A percentile compares a stretch with the other conserved stretches of the same genome.
These are phyloP conservation scores for Fraxinus quadrangulata DNA, from an alignment of 257 asterid species.

Conservation along the genomic window DNA sequence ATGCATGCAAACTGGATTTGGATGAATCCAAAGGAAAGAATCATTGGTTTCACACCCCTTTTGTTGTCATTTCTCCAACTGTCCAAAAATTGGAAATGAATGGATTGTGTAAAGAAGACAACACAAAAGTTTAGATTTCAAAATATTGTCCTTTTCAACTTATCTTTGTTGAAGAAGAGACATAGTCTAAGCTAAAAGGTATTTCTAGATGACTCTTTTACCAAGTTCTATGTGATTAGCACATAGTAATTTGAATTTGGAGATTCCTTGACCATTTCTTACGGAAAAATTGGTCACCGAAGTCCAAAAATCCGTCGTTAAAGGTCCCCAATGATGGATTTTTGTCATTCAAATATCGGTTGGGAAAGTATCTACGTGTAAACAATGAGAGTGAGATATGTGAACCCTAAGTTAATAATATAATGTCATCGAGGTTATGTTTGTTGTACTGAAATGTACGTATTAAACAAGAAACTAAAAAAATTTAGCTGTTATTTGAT, in stretches of 20 bases:
- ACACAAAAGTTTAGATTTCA: conserved; percentile 17
- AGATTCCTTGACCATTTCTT: neutral
- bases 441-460: too few relatives aligned
- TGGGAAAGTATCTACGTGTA: neutral
- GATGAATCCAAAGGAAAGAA: neutral
- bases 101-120: conserved; percentile 5
- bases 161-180: conserved; percentile 20
- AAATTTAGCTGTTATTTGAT: too few relatives aligned
- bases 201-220: conserved; percentile 12
- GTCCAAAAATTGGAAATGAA: conserved; percentile 19
- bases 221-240: neutral
- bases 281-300: neutral
- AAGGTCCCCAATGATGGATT: neutral
- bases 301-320: neutral
- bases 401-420: neutral
- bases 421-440: neutral
- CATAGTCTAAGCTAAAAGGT: conserved; percentile 19
- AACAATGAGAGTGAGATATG: neutral
- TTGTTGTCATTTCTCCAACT: neutral
- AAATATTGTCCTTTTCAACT: neutral
- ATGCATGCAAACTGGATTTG: conserved; percentile 5
- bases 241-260: neutral
- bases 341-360: neutral
- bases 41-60: conserved; percentile 19
- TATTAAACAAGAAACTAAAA: neutral